phyloP scores from a whole-genome alignment of 768 basidiomycete genomes.

The Boletus sp. region DNA sequence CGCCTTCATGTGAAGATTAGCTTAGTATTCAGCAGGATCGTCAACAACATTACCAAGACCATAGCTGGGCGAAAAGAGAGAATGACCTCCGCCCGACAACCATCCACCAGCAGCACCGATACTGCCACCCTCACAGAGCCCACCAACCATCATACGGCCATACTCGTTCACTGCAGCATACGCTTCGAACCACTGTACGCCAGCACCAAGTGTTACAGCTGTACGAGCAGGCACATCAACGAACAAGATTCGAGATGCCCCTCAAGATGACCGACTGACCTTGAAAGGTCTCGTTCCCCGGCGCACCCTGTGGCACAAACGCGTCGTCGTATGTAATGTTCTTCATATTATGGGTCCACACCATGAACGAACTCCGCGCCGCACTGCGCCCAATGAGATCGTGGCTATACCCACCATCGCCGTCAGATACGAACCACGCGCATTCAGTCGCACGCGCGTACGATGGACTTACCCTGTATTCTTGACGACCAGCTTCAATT shows the following conservation, averaged over 20 bases:
- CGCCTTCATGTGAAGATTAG: constrained; percentile 28
- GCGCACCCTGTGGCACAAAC: constrained; percentile 34
- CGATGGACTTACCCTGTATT: constrained; percentile 16
- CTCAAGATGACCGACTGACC: neutral
- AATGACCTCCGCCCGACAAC: constrained; percentile 47
- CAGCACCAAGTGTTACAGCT: constrained; percentile 36
- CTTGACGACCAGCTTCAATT: constrained; percentile 23
- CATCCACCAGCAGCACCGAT: constrained; percentile 50
- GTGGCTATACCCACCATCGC: constrained; percentile 21
- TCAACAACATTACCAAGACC: constrained; percentile 37
- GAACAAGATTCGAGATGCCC: neutral
- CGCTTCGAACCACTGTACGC: constrained; percentile 45
- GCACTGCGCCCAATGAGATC: constrained; percentile 40
- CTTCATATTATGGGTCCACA: constrained; percentile 43
- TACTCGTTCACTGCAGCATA: constrained; percentile 39
- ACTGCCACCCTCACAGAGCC: constrained; percentile 36
- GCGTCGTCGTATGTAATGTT: constrained; percentile 31
- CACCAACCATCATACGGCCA: constrained; percentile 45
- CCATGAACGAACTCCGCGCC: constrained; percentile 35
- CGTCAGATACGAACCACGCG: neutral
- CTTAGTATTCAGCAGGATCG: neutral
- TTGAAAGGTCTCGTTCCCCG: constrained; percentile 2
- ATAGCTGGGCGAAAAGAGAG: constrained; percentile 35
- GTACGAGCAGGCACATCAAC: constrained; percentile 12
- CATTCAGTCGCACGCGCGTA: neutral